Evolutionary conservation across 2,329 filamentous ascomycete species (phyloP).

Genomic region (Gnomoniopsis smithogilvyi): DNA sequence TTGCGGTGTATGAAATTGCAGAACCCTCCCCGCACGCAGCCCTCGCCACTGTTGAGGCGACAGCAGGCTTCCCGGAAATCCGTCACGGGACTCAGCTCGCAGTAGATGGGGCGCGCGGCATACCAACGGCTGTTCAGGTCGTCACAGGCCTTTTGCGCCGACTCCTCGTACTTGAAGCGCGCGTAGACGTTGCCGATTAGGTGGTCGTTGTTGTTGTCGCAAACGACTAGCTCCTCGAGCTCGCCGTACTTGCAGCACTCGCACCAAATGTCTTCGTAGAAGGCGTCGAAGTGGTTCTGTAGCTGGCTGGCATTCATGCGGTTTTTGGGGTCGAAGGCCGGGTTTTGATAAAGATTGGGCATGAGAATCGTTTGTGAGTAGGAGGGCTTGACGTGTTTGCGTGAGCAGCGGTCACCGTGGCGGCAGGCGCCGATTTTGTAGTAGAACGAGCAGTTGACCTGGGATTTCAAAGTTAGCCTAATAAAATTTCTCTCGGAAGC

Average conservation of each 20-base stretch:
- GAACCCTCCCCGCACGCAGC: constrained; percentile 92
- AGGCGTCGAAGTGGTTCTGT: constrained; percentile 99
- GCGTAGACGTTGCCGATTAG: constrained; percentile 99
- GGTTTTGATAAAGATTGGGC: constrained; percentile 98
- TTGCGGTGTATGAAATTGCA: constrained; percentile 99
- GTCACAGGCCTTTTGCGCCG: constrained; percentile 89
- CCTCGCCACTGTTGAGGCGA: constrained; percentile 88
- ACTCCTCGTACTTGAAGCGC: constrained; percentile 99
- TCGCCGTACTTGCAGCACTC: constrained; percentile 99
- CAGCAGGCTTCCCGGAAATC: constrained; percentile 98
- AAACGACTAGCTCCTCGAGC: constrained; percentile 95
- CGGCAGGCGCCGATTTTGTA: constrained; percentile 99
- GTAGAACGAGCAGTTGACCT: constrained; percentile 98
- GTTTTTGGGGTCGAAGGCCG: constrained; percentile 92
- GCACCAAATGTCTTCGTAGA: constrained; percentile 99
- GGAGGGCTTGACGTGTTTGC: constrained; percentile 98
- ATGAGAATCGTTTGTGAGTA: constrained; percentile 98
- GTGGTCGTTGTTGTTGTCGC: constrained; percentile 99
- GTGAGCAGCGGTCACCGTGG: constrained; percentile 95
- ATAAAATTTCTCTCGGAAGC: constrained; percentile 11
- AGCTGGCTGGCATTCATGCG: constrained; percentile 96
- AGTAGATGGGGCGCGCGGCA: constrained; percentile 94
- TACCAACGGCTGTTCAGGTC: constrained; percentile 95
- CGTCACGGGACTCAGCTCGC: constrained; percentile 93
- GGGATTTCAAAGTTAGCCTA: constrained; percentile 11